Evolutionary conservation across 441 rosid genomes (phyloP), one percentile per base, ranked within the genome.

Genomic region (Metrosideros polymorpha): DNA sequence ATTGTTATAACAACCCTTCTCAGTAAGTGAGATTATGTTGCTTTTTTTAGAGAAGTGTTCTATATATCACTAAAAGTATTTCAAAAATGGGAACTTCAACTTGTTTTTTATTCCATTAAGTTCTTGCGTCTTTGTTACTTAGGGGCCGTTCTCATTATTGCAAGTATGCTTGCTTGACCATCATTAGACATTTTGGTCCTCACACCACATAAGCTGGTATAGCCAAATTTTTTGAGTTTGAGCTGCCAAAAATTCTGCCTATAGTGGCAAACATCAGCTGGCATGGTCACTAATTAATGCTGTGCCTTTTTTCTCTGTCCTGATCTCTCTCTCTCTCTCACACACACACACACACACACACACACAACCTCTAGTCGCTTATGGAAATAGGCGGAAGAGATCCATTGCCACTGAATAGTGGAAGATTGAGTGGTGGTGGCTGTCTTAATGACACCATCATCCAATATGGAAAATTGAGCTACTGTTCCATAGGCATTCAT

Each of bases 1-100:
- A 93, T 35, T 94, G 98, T 90, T 92, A 86, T 89, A 94, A 94
- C 86, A 86, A 90, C 89, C 92, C 93, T 50, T 85, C 92, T 45
- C 75, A 93, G 96, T 94, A 89, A 91, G 88, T 19, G n/a, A 71
- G 79, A 39, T 24, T 22, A 71, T 39, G 1, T 39, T 39, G 27
- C 79, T 39, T 71, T 39, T 66, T 66, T 35, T 12, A 66, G 47
- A 66, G 79, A 22, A 39, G n/a, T 71, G n/a, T 71, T 39, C 47
- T 39, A 39, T 35, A 71, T 39, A 71, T 22, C n/a, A 1, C n/a
- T 39, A 22, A 39, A 39, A 22, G 49, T 71, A 71, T 22, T 22
- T 71, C 22, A 22, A 71, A 22, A 6, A 39, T 32, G 77, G 79
- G 49, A 71, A 24, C 49, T 10, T 39, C 47, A 71, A 43, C 47